phyloP scores from a whole-genome alignment of 805 yeast genomes.

The Metschnikowia proteae region DNA sequence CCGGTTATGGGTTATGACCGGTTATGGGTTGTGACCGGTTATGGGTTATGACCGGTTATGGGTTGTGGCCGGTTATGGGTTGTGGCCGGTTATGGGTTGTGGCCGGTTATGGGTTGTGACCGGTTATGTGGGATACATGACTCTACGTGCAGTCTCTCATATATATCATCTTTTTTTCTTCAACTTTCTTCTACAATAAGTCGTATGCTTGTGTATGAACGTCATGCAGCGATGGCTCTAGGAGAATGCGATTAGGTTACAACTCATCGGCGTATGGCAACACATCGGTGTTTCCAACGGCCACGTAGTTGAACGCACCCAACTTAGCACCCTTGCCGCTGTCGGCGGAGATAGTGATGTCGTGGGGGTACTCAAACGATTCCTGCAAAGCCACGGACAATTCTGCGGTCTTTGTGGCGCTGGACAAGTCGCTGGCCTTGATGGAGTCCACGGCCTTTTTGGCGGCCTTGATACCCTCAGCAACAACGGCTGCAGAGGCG shows the following conservation, averaged over 20 bases:
- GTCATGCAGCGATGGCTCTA: conserved; percentile 9
- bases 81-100: too few relatives aligned
- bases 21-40: too few relatives aligned
- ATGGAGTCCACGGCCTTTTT: conserved; percentile 39
- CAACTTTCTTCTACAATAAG: not conserved
- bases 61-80: not conserved
- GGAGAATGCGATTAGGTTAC: conserved; percentile 33
- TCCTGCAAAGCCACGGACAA: conserved; percentile 42
- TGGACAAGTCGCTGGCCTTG: conserved; percentile 51
- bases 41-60: too few relatives aligned
- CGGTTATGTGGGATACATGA: too few relatives aligned
- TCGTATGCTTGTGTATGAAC: conserved; percentile 9
- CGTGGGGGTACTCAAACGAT: conserved; percentile 29
- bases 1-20: too few relatives aligned
- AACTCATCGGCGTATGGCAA: conserved; percentile 90
- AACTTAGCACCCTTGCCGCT: conserved; percentile 39
- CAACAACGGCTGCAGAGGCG: conserved; percentile 52
- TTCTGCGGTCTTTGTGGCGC: conserved; percentile 43
- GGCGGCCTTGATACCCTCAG: conserved; percentile 58
- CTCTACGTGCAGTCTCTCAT: not conserved
- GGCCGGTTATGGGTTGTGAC: too few relatives aligned
- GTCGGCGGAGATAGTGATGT: conserved; percentile 31
- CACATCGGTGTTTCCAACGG: conserved; percentile 81
- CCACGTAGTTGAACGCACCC: conserved; percentile 70
- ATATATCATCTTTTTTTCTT: not conserved